Evolutionary conservation across 495 filamentous ascomycete species (phyloP).

Genomic region (Pyronema domesticum): DNA sequence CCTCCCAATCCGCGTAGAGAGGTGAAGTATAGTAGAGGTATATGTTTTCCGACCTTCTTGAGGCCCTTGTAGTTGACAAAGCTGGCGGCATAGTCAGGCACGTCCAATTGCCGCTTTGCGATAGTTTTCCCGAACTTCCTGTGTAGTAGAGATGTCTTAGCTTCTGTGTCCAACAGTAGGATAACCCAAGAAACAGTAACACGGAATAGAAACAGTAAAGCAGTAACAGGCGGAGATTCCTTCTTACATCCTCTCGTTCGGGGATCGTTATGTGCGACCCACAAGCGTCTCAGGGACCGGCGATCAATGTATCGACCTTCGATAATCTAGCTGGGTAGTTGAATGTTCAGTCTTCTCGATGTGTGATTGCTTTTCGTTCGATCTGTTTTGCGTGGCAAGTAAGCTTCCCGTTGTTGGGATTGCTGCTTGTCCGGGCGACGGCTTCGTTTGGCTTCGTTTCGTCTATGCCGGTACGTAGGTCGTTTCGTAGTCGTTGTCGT

Average conservation of each 20-base stretch:
- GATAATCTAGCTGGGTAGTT: neutral
- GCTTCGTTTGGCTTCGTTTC: too few species aligned
- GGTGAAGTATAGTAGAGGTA: constrained; percentile 66
- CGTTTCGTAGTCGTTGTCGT: too few species aligned
- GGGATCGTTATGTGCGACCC: neutral
- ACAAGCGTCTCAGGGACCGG: neutral
- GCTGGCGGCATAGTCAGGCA: constrained; percentile 95
- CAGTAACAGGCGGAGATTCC: too few species aligned
- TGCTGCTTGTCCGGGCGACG: too few species aligned
- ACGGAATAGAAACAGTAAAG: too few species aligned
- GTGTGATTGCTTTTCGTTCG: too few species aligned
- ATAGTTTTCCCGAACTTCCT: constrained; percentile 99
- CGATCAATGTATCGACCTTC: neutral
- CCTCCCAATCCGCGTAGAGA: neutral
- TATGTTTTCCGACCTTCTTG: constrained; percentile 68
- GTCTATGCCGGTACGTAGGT: too few species aligned
- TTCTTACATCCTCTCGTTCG: neutral
- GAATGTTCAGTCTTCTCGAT: too few species aligned
- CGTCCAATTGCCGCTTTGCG: constrained; percentile 94
- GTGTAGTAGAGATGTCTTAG: neutral
- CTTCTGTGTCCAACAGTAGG: neutral
- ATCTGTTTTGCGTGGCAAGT: too few species aligned
- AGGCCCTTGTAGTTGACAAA: constrained; percentile 99
- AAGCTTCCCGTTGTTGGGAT: too few species aligned
- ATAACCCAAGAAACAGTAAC: neutral